Base-by-base conservation (phyloP, 495 filamentous ascomycete species). In the Penicillium dipodomyicola region DNA sequence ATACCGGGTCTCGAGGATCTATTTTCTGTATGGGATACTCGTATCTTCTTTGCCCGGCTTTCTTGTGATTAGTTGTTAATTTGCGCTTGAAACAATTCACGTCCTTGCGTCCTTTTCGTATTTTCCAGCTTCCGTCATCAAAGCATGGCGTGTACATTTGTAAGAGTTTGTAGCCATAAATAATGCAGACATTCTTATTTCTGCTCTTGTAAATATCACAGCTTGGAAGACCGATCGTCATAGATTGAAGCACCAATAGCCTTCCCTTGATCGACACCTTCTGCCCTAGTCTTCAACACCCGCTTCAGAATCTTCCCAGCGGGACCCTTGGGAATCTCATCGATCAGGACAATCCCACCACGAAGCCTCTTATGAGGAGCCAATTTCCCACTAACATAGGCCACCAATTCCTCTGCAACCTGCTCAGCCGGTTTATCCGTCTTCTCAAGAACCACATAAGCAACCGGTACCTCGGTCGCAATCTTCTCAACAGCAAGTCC, bases 401-500 rank as follows among this genome's bases (percentile, higher is more conserved):
- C 19, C 6, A 49, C 1, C 27, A 42, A 27, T 19, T 56, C 53
- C 33, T 41, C 12, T 7, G 37, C 29, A 22, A 51, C n/a, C 54
- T 70, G 71, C 5, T 77, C 73, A 27, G 58, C 64, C 5, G 30
- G 32, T 23, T 30, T 62, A 65, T 68, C 22, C 39, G 17, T 41
- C 17, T 41, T 25, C 5, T 50, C 55, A 12, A 62, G 40, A 32
- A 88, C 86, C 4, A 91, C 66, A 64, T 89, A 92, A 7, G 88
- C 89, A 25, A 86, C 72, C 0, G 89, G 90, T 1, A 90, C 80
- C 57, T 93, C 90, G 2, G 84, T 85, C 10, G 84, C 85, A 47
- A 81, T 72, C 3, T 75, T 72, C 12, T 77, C 68, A 65, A 83
- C 72, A 46, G 84, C 78, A 15, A 90, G 72, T 0, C 87, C 86